Evolutionary conservation across 352 stramenopile genomes (phyloP), one percentile per base, ranked within the genome.

Genomic region (Globisporangium irregulare): DNA sequence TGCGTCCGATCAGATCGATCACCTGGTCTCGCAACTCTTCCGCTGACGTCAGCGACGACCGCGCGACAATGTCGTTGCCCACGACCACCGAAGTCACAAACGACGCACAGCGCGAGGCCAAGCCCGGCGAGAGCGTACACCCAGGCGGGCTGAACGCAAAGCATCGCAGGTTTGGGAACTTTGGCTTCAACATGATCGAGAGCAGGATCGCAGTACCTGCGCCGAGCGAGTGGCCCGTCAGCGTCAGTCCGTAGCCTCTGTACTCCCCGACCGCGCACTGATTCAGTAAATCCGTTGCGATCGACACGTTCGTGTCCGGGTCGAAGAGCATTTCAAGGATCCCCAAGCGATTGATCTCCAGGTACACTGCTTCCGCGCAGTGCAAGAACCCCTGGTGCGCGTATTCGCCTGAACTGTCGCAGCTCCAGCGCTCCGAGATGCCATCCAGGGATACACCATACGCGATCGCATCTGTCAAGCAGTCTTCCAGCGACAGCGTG

Each of bases 291-390:
- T 84, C 74, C 9, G 73, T 75, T 0, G 80, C 80, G 55, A 93
- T 75, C 0, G 76, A 66, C 2, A 78, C 69, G 14, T 69, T 76
- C 9, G 81, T 80, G 24, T 92, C 62, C 29, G 84, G 71, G 38
- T 96, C 76, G 55, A 94, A 90, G 12, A 96, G 81, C 88, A 96
- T 96, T n/a, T 92, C 78, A n/a, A 96, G 66, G 18, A 95, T 74
- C 5, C 80, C 78, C 1, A 94, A 73, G 20, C 82, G 83, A 61
- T 84, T 80, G 36, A 96, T 70, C 58, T 96, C 86, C 27, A 91
- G 67, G 73, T 90, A 92, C 4, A 93, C 67, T 1, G 79, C 79
- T 59, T 93, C 85, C 7, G 87, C 89, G 61, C 80, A 91, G 41
- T 91, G 86, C 8, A 94, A 69, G 41, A 95, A 94, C 10, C 87